phyloP scores from a whole-genome alignment of 331 rosid genomes.

The Erythrophleum ivorense region DNA sequence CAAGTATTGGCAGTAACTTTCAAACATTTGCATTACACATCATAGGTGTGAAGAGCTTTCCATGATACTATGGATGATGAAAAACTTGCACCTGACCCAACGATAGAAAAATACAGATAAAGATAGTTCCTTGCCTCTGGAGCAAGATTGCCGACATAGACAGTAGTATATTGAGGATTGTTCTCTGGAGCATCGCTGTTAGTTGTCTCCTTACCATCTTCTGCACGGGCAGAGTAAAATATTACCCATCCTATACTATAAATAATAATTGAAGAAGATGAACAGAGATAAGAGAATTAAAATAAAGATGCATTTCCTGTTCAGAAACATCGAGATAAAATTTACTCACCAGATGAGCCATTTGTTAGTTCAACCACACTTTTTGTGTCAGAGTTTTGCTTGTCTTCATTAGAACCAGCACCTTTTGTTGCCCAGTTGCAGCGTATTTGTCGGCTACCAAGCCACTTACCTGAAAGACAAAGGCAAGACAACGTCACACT shows the following conservation, averaged over 20 bases:
- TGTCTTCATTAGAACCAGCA: constrained; percentile 81
- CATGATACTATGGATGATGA: background rate
- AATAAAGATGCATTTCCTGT: background rate
- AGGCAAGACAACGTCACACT: background rate
- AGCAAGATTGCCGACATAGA: constrained; percentile 94
- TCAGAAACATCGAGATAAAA: background rate
- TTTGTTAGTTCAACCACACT: constrained; percentile 88
- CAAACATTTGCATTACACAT: background rate
- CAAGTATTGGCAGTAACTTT: background rate
- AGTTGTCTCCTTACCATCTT: constrained; percentile 80
- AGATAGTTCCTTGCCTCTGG: constrained; percentile 67
- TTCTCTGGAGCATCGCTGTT: constrained; percentile 89
- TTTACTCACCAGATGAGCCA: constrained; percentile 86
- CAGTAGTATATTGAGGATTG: constrained; percentile 95
- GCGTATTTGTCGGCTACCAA: constrained; percentile 97
- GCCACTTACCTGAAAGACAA: constrained; percentile 84
- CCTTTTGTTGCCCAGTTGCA: constrained; percentile 99
- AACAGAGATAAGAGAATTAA: background rate
- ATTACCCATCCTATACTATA: background rate
- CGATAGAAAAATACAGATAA: background rate
- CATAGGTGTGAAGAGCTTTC: constrained; percentile 21
- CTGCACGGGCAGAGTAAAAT: constrained; percentile 56
- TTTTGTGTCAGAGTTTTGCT: constrained; percentile 76
- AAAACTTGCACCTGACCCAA: background rate
- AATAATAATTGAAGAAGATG: background rate